phyloP scores from a whole-genome alignment of 192 early-diverging fungal genomes.

The Backusella liffmaniae region DNA sequence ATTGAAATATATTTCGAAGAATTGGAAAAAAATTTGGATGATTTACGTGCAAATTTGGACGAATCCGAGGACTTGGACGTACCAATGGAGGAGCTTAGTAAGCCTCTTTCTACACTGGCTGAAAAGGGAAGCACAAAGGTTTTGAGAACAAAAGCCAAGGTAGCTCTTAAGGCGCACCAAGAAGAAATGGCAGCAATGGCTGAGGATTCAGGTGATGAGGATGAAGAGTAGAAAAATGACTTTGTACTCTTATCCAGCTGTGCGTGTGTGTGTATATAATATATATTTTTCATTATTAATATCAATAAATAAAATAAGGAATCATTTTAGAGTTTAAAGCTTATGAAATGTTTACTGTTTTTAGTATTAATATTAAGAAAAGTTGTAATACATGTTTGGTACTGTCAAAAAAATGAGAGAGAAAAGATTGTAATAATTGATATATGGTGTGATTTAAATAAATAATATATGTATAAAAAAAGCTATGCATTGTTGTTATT shows the following conservation, averaged over 20 bases:
- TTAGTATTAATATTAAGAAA: neutral
- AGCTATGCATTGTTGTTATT: neutral
- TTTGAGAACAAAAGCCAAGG: conserved; percentile 46
- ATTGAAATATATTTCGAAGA: conserved; percentile 72
- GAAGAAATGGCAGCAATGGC: conserved; percentile 38
- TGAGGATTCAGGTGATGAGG: conserved; percentile 38
- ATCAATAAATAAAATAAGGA: neutral
- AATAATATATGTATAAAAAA: neutral
- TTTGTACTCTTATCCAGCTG: neutral
- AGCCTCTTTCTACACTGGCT: conserved; percentile 52
- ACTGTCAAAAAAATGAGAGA: neutral
- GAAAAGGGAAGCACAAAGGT: conserved; percentile 48
- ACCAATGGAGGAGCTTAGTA: conserved; percentile 46
- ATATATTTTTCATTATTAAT: neutral
- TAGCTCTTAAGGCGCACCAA: conserved; percentile 41
- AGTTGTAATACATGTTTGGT: neutral
- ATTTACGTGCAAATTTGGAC: conserved; percentile 32
- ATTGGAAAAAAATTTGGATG: conserved; percentile 59
- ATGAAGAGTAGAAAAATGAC: conserved; percentile 29
- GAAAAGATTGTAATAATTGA: neutral
- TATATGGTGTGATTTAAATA: neutral
- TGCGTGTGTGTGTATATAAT: neutral
- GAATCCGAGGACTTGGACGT: conserved; percentile 39
- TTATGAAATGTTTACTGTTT: neutral
- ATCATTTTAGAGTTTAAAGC: neutral